phyloP scores from a whole-genome alignment of 106 monocot genomes.

The Acorus calamus region DNA sequence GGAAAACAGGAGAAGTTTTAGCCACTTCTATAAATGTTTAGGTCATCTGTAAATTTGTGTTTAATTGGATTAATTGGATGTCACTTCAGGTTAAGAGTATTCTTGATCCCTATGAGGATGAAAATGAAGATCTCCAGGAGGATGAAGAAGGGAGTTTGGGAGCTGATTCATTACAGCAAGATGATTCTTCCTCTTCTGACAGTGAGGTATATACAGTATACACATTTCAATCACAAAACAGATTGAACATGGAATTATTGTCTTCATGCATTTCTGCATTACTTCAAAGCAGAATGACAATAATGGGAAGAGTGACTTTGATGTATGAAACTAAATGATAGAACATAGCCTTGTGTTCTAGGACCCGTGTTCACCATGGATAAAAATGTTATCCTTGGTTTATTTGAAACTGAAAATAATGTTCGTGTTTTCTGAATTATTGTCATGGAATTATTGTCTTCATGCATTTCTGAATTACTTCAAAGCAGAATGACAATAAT shows the following conservation, averaged over 20 bases:
- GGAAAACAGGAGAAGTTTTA: not conserved
- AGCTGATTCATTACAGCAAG: constrained; percentile 46
- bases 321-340: no score
- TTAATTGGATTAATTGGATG: not conserved
- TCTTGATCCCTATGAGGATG: constrained; percentile 97
- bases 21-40: not conserved
- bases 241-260: not conserved
- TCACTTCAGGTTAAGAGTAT: constrained; percentile 84
- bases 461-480: no score
- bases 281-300: no score
- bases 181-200: constrained; percentile 58
- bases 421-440: no score
- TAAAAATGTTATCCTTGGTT: no score
- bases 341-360: no score
- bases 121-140: constrained; percentile 49
- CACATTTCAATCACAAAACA: no score
- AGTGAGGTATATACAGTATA: constrained; percentile 71
- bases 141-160: constrained; percentile 60
- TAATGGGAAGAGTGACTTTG: no score
- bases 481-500: no score
- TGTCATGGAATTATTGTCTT: not conserved
- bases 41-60: not conserved
- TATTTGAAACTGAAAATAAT: not conserved
- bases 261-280: no score
- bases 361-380: no score